Evolutionary conservation across 129 eudicot species (phyloP), one percentile per base, ranked within the genome.

Genomic region (Rutidosis leptorrhynchoides): DNA sequence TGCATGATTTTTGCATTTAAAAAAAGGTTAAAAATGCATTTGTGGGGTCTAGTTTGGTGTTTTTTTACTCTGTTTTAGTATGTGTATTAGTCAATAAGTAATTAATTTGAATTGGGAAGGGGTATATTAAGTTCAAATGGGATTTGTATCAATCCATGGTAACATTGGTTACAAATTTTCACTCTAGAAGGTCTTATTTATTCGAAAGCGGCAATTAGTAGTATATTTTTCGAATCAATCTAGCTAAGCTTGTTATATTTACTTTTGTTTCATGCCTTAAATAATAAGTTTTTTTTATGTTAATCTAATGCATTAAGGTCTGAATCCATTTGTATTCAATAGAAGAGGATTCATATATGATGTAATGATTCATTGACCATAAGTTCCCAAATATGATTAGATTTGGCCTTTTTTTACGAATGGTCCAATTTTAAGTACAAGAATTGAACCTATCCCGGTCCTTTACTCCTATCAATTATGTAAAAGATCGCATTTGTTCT

Each of bases 381-480:
- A 56, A 64, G 28, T 58, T 58, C 45, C 16, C 68, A 25, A 22
- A 61, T 57, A 58, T 70, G 69, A 65, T 70, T 46, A 62, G 70
- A 74, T 40, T 68, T 75, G 42, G 65, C 64, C 67, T 22, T 58
- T 61, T 65, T 55, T 74, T 75, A 51, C 48, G 77, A 68, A 75
- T 68, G 70, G 64, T 75, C 64, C 70, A 51, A 61, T 68, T 67
- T 75, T 62, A 75, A 68, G 80, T 75, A 75, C 75, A 75, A 68
- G 63, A 68, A 68, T 68, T 75, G 80, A 75, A 75, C 74, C 70
- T 74, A 75, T 74, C 80, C 68, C 74, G 68, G 74, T 49, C 74
- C 68, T n/a, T n/a, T n/a, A n/a, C n/a, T n/a, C n/a, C n/a, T 75
- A 25, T 64, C 70, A 75, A 75, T 75, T 68, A 75, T 75, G 75